These are phyloP conservation scores for Aphanomyces invadans DNA, from an alignment of 352 stramenopile genomes.

Conservation along the genomic window DNA sequence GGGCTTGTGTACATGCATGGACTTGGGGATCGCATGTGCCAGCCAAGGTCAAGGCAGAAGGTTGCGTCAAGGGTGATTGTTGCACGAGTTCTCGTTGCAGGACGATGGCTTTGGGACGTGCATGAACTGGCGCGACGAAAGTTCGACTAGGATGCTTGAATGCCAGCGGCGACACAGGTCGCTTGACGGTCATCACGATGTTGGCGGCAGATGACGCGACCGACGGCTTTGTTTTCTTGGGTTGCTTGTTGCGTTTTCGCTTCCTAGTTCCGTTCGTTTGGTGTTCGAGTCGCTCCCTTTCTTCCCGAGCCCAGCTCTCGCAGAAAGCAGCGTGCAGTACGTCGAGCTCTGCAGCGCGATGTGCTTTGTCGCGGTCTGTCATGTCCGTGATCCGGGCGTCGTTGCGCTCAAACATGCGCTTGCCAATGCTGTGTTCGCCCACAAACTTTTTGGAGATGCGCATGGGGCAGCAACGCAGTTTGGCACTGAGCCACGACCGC, in stretches of 20 bases:
- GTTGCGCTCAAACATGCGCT: conserved; percentile 59
- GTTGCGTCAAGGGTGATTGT: background rate
- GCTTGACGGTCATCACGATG: background rate
- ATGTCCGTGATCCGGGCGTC: conserved; percentile 34
- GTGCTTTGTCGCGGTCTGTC: conserved; percentile 51
- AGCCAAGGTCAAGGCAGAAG: background rate
- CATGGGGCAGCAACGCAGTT: conserved; percentile 91
- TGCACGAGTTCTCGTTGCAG: no score
- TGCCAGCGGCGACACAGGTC: background rate
- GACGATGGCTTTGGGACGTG: background rate
- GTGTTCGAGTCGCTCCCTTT: conserved; percentile 27
- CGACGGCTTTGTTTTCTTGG: conserved; percentile 7
- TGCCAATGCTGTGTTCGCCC: conserved; percentile 77
- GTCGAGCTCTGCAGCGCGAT: conserved; percentile 34
- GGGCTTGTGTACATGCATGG: background rate
- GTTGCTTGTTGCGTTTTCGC: conserved; percentile 21
- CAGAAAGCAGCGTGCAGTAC: conserved; percentile 48
- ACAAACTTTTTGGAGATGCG: conserved; percentile 91
- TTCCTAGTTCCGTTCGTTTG: conserved; percentile 17
- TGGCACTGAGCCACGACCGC: conserved; percentile 75
- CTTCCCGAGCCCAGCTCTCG: conserved; percentile 65
- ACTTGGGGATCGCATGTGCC: background rate
- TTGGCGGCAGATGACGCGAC: background rate
- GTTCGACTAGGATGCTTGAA: background rate
- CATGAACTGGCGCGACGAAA: background rate